Base-by-base conservation (phyloP, 768 basidiomycete genomes). In the Cyathus striatus region DNA sequence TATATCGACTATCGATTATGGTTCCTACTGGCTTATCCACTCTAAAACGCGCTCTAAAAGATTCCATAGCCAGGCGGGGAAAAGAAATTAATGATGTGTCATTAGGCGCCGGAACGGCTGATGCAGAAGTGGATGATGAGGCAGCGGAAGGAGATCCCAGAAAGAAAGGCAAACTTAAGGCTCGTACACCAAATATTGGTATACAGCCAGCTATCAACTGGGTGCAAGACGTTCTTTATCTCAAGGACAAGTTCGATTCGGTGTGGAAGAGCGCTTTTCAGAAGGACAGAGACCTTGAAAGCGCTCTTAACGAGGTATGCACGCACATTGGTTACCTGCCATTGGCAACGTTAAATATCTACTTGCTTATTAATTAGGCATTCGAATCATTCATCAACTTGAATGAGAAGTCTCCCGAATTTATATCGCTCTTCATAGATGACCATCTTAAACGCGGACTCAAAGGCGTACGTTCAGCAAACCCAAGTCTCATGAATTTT, bases 341-440 rank as follows among this genome's bases (percentile, higher is more conserved):
- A 33, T 42, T 42, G 13, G 12, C 16, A 4, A 32, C 30, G 30
- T 12, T 12, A 16, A 23, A 14, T 43, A 6, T 16, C 33, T 32
- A 20, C 5, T 22, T 41, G n/a, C 26, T 27, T 10, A 24, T 23
- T 38, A 39, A 44, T 6, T 49, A 99, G 95, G 93, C 93, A 0
- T 98, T 97, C 57, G 83, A 86, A 62, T 75, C 81, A 1, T 96
- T 97, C 61, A 81, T 98, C 58, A 97, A 98, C 64, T 64, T 72
- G 17, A 91, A 96, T 54, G 77, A 80, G 26, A 87, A 89, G 52
- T 81, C 90, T 14, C 84, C 96, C 5, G 96, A 99, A 57, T 98
- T 82, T 59, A 90, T 98, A 32, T 98, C 96, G 3, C 66, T 99
- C 40, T 99, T 90, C 64, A 93, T 99, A 46, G 96, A 99, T 55